Conservation (phyloP, 495 filamentous ascomycete species). For the Aspergillus egyptiacus region DNA sequence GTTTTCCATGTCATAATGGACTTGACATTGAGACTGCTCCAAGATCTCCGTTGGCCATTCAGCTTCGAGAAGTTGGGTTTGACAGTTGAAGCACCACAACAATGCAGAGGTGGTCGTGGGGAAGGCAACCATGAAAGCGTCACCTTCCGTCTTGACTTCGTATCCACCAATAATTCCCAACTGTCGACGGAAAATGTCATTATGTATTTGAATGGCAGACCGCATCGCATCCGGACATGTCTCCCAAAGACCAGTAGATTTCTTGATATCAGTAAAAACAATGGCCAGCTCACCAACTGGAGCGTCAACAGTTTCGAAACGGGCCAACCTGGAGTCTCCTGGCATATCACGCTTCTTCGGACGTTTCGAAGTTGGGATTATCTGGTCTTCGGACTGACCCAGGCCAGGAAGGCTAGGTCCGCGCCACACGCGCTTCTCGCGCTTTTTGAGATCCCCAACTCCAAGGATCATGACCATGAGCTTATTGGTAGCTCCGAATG, state of each 20-base stretch:
- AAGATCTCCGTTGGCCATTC: conserved; percentile 92
- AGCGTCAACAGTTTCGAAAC: conserved; percentile 87
- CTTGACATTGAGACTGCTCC: conserved; percentile 75
- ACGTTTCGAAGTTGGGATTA: conserved; percentile 53
- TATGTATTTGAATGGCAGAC: conserved; percentile 91
- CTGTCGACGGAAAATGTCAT: conserved; percentile 89
- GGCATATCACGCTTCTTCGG: conserved; percentile 64
- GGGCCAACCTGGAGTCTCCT: conserved; percentile 71
- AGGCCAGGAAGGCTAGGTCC: conserved; percentile 75
- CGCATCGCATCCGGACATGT: conserved; percentile 90
- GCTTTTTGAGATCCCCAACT: conserved; percentile 79
- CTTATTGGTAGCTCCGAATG: conserved; percentile 86
- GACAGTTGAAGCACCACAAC: conserved; percentile 93
- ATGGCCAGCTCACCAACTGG: conserved; percentile 85
- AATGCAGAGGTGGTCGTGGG: conserved; percentile 88
- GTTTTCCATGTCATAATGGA: conserved; percentile 74
- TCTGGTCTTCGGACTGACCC: conserved; percentile 63
- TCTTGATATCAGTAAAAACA: conserved; percentile 99
- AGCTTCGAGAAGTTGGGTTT: conserved; percentile 76
- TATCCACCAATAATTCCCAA: conserved; percentile 92
- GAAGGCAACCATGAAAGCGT: conserved; percentile 99
- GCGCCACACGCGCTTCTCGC: conserved; percentile 63
- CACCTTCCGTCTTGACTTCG: conserved; percentile 98
- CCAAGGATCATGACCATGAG: conserved; percentile 99
- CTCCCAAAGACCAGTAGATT: conserved; percentile 96